Evolutionary conservation across 495 filamentous ascomycete genomes (phyloP).

Genomic region (Xylaria sp.): DNA sequence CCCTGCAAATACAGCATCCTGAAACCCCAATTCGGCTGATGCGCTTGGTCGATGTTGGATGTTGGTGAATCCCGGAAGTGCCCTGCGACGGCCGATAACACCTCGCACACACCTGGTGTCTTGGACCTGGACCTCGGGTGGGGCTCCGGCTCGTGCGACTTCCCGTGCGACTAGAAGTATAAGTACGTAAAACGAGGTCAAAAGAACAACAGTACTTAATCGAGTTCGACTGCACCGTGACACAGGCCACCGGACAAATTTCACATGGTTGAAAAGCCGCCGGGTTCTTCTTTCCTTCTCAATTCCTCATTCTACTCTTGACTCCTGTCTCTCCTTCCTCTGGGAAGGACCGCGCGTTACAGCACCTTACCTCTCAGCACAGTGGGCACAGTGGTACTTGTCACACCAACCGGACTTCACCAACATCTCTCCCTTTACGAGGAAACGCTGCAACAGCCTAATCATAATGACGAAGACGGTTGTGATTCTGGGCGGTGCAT

Average conservation of each 20-base stretch:
- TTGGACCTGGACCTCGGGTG: conserved; percentile 17
- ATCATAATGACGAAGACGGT: conserved; percentile 39
- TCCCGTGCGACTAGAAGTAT: background rate
- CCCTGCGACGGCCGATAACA: background rate
- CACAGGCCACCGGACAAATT: conserved; percentile 1
- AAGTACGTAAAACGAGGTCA: conserved; percentile 3
- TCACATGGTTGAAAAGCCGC: background rate
- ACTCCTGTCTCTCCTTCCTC: background rate
- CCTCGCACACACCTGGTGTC: background rate
- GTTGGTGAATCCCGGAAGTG: background rate
- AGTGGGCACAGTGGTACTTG: background rate
- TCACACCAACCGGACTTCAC: conserved; percentile 15
- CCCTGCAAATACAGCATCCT: background rate
- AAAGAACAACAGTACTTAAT: background rate
- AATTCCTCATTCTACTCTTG: background rate
- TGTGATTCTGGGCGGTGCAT: conserved; percentile 62
- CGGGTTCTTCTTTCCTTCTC: background rate
- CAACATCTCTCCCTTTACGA: background rate
- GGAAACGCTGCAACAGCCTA: conserved; percentile 6
- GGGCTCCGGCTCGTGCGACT: conserved; percentile 25
- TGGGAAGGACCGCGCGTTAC: background rate
- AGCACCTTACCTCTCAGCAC: background rate
- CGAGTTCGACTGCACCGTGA: background rate
- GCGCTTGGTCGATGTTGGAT: background rate
- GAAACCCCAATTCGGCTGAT: background rate